Base-by-base conservation (phyloP, 176 grass and related monocot species). In the Cenchrus americanus region DNA sequence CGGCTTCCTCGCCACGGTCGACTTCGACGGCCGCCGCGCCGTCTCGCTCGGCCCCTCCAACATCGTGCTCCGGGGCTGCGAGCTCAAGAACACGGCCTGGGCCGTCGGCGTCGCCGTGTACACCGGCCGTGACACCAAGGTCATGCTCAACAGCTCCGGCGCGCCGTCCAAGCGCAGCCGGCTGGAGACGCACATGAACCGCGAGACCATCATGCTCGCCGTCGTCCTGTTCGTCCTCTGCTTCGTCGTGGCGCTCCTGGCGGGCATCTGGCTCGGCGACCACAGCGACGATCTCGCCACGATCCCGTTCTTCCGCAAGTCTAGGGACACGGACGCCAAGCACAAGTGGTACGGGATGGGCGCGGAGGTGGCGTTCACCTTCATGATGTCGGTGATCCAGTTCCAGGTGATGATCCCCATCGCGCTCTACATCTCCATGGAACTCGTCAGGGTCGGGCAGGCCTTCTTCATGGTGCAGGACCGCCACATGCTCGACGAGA, bases 381-480 rank as follows among this genome's bases (percentile, higher is more conserved):
- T 99, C 87, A 82, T 99, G 93, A 94, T 44, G 10, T 51, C 87
- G 1, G 89, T 99, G 75, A 99, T 99, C 62, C 62, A 78, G 69
- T 94, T 99, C 86, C 96, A 99, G 91, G 83, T 96, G 64, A 87
- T 99, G 77, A 86, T 99, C 62, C 96, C 96, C 34, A 99, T 99
- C 60, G 91, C 78, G 43, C 77, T 98, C 10, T 94, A 90, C 91
- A 98, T 98, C 53, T 98, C 96, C 40, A 98, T 98, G 96, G 96
- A 98, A 88, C 24, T 98, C 51, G 83, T 95, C 55, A 76, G 96
- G 54, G 52, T 90, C 7, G 93, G 91, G 57, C 96, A 98, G 75
- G 93, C 96, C 7, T 98, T 89, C 87, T 98, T 98, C 87, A 95
- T 98, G 96, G 88, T 94, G 44, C 93, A 94, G 54, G 96, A 98